Evolutionary conservation across 805 yeast genomes (phyloP), one percentile per base, ranked within the genome.

Genomic region (Candida mattraensis): DNA sequence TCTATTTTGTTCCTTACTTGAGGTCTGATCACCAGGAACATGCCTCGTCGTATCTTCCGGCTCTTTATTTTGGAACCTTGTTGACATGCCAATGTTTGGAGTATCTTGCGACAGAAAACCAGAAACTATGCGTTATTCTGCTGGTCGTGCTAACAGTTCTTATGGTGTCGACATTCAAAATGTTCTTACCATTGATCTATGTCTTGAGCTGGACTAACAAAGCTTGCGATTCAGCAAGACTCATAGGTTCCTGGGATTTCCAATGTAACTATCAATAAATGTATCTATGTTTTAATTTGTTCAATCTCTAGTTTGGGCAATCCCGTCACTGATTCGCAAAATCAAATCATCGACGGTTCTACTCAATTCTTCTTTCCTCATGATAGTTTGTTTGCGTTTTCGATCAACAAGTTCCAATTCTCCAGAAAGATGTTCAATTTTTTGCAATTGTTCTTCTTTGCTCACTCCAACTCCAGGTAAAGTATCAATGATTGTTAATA

Each of bases 401-500:
- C 60, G 54, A 49, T 88, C 93, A 2, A 80, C 77, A 9, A 67
- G 63, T 9, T 70, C 68, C 36, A 89, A 62, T 47, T 85, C 86
- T 28, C 58, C 56, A 31, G 85, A 83, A 30, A 93, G 64, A 10
- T 66, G 67, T 33, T 72, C 74, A 12, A 91, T 84, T 40, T 72
- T 71, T 18, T 64, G 61, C 56, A 88, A 57, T 60, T 89, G 98
- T 36, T 77, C 81, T 28, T 71, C 75, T 16, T 85, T 83, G 2
- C 89, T 77, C 1, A 83, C 89, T 7, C 94, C 96, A 3, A 87
- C 86, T 9, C 97, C 98, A 0, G 99, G 99, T 27, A 91, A 66
- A 3, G 95, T 78, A 54, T 86, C 94, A 24, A 91, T 88, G 18
- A 91, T 74, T 51, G 85, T 80, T 24, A 86, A 74, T 11, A 91